Evolutionary conservation across 2,329 filamentous ascomycete species (phyloP).

Genomic region (Metarhizium rileyi): DNA sequence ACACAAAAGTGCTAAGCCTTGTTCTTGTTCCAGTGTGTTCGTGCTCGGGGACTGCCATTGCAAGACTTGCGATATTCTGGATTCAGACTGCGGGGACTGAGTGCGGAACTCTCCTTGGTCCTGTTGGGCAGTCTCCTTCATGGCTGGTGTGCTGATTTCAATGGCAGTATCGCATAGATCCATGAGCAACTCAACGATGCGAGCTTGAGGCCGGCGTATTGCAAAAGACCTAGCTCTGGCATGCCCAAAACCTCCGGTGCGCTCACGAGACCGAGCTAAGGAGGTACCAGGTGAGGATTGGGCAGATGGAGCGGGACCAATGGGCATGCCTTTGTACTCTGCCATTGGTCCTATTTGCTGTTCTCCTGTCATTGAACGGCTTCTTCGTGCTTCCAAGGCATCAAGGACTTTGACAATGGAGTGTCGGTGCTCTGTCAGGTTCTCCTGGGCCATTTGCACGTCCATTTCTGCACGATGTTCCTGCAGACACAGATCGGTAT

Average conservation of each 20-base stretch:
- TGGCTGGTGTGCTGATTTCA: slow-evolving; percentile 86
- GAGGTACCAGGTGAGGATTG: slow-evolving; percentile 64
- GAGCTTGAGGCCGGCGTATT: slow-evolving; percentile 75
- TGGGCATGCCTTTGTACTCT: slow-evolving; percentile 81
- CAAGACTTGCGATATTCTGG: slow-evolving; percentile 82
- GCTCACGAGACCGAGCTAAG: slow-evolving; percentile 61
- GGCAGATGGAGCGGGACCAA: slow-evolving; percentile 65
- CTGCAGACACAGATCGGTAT: slow-evolving; percentile 90
- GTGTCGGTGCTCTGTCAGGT: slow-evolving; percentile 82
- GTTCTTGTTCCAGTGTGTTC: slow-evolving; percentile 86
- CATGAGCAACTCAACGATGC: slow-evolving; percentile 89
- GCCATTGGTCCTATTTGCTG: slow-evolving; percentile 45
- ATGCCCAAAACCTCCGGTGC: slow-evolving; percentile 71
- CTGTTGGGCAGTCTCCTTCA: slow-evolving; percentile 67
- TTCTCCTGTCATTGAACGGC: slow-evolving; percentile 50
- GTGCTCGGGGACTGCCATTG: slow-evolving; percentile 95
- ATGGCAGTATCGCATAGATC: slow-evolving; percentile 93
- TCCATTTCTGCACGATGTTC: slow-evolving; percentile 97
- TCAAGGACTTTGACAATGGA: slow-evolving; percentile 92
- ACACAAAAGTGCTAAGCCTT: slow-evolving; percentile 79
- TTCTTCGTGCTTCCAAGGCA: slow-evolving; percentile 71
- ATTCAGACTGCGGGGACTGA: slow-evolving; percentile 92
- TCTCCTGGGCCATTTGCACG: slow-evolving; percentile 91
- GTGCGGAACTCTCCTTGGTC: slow-evolving; percentile 72
- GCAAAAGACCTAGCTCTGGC: slow-evolving; percentile 80